Conservation (phyloP, 164 flowering plant species). For the Magnolia sinica region DNA sequence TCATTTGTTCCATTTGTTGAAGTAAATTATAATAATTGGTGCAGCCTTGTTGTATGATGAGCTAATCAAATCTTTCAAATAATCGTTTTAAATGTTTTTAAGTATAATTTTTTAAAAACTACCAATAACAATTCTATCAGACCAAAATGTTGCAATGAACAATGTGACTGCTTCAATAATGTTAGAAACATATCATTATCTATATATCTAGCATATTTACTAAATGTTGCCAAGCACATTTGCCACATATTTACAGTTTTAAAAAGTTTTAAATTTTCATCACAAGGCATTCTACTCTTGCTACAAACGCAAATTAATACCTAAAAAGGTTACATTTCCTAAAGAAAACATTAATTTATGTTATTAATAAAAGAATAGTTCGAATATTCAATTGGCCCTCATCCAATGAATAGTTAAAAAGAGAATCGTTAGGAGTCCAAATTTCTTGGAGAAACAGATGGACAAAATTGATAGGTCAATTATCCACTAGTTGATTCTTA, state of each 20-base stretch:
- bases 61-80: conserved; percentile 3
- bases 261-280: not conserved
- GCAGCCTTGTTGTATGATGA: conserved; percentile 5
- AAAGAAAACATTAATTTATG: no score
- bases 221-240: conserved; percentile 11
- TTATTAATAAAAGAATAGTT: no score
- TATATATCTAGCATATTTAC: conserved; percentile 15
- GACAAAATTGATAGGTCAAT: no score
- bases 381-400: no score
- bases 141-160: conserved; percentile 1
- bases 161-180: not conserved
- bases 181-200: conserved; percentile 6
- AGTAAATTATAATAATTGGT: conserved; percentile 9
- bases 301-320: no score
- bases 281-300: no score
- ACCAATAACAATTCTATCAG: conserved; percentile 7
- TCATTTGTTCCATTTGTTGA: conserved; percentile 14
- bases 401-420: no score
- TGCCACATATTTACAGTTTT: not conserved
- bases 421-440: no score
- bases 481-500: no score
- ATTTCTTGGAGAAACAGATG: no score
- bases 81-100: conserved; percentile 11
- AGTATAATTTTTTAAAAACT: conserved; percentile 8
- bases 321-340: no score